Base-by-base conservation (phyloP, 2,329 filamentous ascomycete species). In the Domatiomyces catenatus region DNA sequence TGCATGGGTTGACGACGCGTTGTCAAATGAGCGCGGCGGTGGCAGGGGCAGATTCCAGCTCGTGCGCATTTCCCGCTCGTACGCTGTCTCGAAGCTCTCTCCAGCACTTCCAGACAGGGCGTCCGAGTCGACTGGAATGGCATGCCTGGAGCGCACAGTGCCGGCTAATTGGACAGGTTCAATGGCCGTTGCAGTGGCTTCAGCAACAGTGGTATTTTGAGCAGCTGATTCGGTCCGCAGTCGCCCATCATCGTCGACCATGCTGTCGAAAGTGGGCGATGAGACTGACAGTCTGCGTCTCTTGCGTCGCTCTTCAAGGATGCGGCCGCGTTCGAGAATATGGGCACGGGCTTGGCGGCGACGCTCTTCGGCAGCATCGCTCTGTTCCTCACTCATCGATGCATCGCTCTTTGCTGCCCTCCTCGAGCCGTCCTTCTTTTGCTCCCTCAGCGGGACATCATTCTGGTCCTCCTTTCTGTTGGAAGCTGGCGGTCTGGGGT, bases 381-480 rank as follows among this genome's bases (percentile, higher is more conserved):
- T 64, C 32, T 64, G 52, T 42, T 72, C 69, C 57, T 73, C 70
- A 10, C 63, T 66, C 67, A 72, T 73, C 4, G 71, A 74, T 42
- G 69, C 69, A 54, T 74, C 70, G 46, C 68, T 63, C 17, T 58
- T 57, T 47, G 48, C 8, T 53, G 56, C 28, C 22, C 6, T 24
- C 6, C 22, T 24, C 22, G 22, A 6, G 22, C 22, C 65, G 42
- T 67, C 61, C 1, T 69, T 64, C 28, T 64, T 53, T 43, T 72
- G 69, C 57, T 73, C 70, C 10, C 63, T 66, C 67, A 72, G 72
- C 5, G 71, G 73, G 43, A 69, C 69, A 54, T 74, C 70, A 46
- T 68, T 63, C n/a, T 3, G 22, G 3, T 58, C 56, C 46, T 49
- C 8, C 52, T 56, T 32, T 56, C 39, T 32, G 44, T 61, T 28